Conservation (phyloP, 148 eudicot species). For the Rhododendron henanense region DNA sequence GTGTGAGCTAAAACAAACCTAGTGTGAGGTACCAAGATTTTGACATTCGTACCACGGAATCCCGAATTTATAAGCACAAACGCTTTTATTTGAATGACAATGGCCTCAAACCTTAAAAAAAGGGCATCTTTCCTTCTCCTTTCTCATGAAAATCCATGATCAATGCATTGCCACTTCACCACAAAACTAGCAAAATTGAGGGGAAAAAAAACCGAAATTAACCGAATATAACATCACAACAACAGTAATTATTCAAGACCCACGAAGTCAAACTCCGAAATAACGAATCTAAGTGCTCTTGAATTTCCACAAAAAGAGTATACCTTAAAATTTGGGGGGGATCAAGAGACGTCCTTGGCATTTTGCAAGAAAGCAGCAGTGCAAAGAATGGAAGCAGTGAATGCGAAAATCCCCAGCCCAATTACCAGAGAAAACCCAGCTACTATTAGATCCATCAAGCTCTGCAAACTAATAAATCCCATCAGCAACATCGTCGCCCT, state of each 20-base stretch:
- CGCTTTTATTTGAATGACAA: not conserved
- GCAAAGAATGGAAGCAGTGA: slow-evolving; percentile 59
- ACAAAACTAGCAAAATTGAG: not conserved
- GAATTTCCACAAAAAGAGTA: not conserved
- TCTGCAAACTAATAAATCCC: slow-evolving; percentile 42
- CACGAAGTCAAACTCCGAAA: not conserved
- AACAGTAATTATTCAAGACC: not conserved
- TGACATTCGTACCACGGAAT: not conserved
- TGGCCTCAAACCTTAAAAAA: not conserved
- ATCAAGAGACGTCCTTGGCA: slow-evolving; percentile 46
- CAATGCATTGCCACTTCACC: not conserved
- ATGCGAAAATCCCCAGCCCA: slow-evolving; percentile 63
- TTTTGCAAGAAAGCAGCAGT: slow-evolving; percentile 61
- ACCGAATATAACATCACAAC: not conserved
- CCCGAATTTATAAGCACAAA: not conserved
- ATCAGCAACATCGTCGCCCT: slow-evolving; percentile 41
- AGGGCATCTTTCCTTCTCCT: not conserved
- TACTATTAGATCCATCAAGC: slow-evolving; percentile 57
- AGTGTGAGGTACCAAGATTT: not conserved
- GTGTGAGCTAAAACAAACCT: not conserved
- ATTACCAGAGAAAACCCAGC: slow-evolving; percentile 72
- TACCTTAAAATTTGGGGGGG: too few relatives aligned
- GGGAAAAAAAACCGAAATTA: not conserved
- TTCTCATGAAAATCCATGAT: not conserved
- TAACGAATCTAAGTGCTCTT: not conserved